These are phyloP conservation scores for Sporothrix curviconia DNA, from an alignment of 2,329 filamentous ascomycete genomes.

Conservation along the genomic window DNA sequence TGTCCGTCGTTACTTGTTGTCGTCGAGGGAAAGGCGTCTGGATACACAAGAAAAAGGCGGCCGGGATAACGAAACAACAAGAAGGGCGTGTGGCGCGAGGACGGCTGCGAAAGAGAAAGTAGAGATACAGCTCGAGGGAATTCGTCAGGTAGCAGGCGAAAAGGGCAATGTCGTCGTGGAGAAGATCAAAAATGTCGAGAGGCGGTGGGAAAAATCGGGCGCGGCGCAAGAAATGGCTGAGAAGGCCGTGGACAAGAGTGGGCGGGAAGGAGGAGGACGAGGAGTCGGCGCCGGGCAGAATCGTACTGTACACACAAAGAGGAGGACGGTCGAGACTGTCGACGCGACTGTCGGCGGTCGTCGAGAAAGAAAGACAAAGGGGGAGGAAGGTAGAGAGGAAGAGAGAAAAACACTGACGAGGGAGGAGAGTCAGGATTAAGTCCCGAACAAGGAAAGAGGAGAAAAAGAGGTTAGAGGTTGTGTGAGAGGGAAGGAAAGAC, in stretches of 20 bases:
- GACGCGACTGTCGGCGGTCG: background rate
- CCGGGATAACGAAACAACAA: background rate
- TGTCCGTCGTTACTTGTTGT: background rate
- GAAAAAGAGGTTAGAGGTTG: conserved; percentile 5
- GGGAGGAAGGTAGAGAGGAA: no score
- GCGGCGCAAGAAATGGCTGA: background rate
- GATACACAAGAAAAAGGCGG: background rate
- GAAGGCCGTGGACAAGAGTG: no score
- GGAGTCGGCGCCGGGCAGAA: background rate
- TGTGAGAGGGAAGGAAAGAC: conserved; percentile 1
- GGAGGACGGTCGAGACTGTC: background rate
- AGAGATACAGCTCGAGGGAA: no score
- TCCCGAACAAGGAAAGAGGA: background rate
- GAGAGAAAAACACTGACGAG: background rate
- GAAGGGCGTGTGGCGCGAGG: background rate
- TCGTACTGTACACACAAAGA: background rate
- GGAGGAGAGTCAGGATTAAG: background rate
- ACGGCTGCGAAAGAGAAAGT: background rate
- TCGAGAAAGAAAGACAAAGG: background rate
- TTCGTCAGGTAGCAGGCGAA: no score
- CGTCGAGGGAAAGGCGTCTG: background rate
- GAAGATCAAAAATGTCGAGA: no score
- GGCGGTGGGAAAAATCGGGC: background rate
- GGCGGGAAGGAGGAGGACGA: conserved; percentile 1
- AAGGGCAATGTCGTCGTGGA: no score